phyloP scores from a whole-genome alignment of 257 asterid species.

The Solanum piurae region DNA sequence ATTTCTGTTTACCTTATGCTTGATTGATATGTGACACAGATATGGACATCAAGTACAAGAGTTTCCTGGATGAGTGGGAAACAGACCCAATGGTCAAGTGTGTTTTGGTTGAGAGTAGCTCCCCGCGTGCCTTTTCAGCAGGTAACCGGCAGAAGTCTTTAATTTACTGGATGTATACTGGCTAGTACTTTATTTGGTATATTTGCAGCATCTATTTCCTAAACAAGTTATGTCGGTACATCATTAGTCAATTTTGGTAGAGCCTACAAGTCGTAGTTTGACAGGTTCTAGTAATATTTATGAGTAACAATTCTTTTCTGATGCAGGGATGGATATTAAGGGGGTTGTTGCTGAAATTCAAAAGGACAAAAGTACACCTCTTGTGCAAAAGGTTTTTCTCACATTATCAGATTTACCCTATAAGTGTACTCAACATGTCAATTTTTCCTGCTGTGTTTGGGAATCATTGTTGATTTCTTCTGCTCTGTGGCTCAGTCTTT shows the following conservation, averaged over 20 bases:
- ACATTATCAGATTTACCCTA: conserved; percentile 15
- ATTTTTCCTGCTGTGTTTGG: not conserved
- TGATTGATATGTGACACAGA: conserved; percentile 36
- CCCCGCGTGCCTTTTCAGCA: conserved; percentile 92
- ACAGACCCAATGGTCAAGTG: conserved; percentile 79
- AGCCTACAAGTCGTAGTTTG: not conserved
- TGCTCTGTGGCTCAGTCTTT: not conserved
- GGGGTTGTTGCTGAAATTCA: conserved; percentile 92
- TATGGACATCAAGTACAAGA: conserved; percentile 79
- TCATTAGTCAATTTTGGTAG: not conserved
- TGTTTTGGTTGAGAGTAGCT: conserved; percentile 81
- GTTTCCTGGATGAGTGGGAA: conserved; percentile 88
- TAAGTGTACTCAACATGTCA: not conserved
- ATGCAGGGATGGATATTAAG: conserved; percentile 99
- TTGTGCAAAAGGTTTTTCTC: conserved; percentile 68
- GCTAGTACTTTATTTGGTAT: not conserved
- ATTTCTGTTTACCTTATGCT: not conserved
- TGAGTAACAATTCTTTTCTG: conserved; percentile 40
- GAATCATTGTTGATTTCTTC: not conserved
- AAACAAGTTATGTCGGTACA: not conserved
- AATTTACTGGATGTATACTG: not conserved
- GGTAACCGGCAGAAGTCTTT: conserved; percentile 29
- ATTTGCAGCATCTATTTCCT: not conserved
- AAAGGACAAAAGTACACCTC: conserved; percentile 76
- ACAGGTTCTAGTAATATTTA: conserved; percentile 14